phyloP scores from a whole-genome alignment of 2,329 filamentous ascomycete genomes.

The Colletotrichum gigasporum region DNA sequence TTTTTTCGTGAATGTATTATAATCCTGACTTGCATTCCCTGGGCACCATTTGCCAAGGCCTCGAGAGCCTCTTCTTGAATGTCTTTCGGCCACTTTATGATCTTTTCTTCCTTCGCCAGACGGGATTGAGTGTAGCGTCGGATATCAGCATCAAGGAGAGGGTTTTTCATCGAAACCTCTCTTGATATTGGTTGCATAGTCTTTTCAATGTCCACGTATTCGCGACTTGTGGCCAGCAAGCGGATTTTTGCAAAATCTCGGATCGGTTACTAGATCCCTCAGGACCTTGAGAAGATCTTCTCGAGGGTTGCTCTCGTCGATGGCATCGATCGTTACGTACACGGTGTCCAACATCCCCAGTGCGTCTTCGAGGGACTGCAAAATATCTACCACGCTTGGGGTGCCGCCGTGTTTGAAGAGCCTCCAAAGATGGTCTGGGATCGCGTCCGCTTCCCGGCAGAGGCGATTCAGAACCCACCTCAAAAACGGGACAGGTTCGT shows the following conservation, averaged over 20 bases:
- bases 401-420: background rate
- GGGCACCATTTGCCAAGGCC: background rate
- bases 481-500: background rate
- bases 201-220: background rate
- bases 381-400: background rate
- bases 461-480: background rate
- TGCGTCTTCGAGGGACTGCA: accelerated
- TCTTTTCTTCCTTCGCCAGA: accelerated
- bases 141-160: background rate
- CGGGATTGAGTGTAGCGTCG: accelerated
- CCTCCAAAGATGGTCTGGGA: background rate
- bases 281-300: background rate
- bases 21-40: slow-evolving; percentile 9
- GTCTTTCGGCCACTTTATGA: background rate
- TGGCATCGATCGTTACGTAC: accelerated
- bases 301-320: background rate
- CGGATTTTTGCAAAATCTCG: background rate
- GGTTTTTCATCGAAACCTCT: background rate
- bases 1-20: too few relatives aligned
- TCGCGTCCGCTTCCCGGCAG: accelerated
- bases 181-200: background rate
- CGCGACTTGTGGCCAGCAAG: background rate
- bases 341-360: accelerated
- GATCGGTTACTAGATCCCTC: background rate
- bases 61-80: background rate